Evolutionary conservation across 2,329 filamentous ascomycete species (phyloP).

Genomic region (Monosporascus cannonballus): DNA sequence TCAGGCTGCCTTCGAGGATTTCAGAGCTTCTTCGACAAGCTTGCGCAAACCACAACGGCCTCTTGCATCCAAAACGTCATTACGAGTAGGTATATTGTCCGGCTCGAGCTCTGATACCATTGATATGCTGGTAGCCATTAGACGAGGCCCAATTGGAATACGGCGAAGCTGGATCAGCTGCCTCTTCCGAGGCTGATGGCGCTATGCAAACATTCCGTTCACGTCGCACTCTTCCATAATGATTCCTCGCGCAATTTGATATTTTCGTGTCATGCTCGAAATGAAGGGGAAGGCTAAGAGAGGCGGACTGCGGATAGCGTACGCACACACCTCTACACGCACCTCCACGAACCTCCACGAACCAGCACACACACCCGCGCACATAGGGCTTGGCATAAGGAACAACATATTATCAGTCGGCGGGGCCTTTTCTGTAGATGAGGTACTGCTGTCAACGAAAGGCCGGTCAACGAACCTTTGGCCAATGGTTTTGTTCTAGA

Average conservation of each 20-base stretch:
- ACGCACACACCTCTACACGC: too few relatives aligned
- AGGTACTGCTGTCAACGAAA: constrained; percentile 11
- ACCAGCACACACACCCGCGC: background rate
- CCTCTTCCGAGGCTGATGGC: constrained; percentile 10
- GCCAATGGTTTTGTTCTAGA: constrained; percentile 12
- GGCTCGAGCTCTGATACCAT: constrained; percentile 6
- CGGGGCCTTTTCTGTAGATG: background rate
- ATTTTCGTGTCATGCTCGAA: too few relatives aligned
- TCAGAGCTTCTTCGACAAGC: constrained; percentile 4
- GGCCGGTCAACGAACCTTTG: constrained; percentile 6
- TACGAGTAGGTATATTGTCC: constrained; percentile 8
- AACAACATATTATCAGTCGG: background rate
- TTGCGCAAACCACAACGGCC: constrained; percentile 11
- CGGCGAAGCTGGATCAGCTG: constrained; percentile 12
- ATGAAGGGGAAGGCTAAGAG: too few relatives aligned
- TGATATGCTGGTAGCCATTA: constrained; percentile 16
- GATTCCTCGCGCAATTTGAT: too few relatives aligned
- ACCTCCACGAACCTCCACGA: too few relatives aligned
- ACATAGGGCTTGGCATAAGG: background rate
- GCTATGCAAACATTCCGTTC: constrained; percentile 15
- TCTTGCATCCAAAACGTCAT: constrained; percentile 8
- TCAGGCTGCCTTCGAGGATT: background rate
- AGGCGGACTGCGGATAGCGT: too few relatives aligned
- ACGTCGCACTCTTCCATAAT: background rate
- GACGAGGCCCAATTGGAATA: constrained; percentile 12